Conservation (phyloP, 441 rosid species). For the Monsonia emarginata region DNA sequence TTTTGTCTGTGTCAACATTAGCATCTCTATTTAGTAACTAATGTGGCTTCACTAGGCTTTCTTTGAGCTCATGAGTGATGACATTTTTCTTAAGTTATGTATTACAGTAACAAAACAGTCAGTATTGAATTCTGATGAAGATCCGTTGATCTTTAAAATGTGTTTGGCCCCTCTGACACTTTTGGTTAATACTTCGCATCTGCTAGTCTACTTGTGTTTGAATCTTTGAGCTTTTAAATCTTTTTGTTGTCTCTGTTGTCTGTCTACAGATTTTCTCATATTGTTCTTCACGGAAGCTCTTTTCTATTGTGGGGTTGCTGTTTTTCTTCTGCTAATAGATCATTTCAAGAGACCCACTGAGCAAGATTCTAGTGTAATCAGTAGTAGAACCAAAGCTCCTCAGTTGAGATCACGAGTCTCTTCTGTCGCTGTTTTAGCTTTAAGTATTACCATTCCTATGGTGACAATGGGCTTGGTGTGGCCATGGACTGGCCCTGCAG, state of each 20-base stretch:
- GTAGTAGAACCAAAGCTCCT: constrained; percentile 22
- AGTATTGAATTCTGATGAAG: background rate
- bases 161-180: background rate
- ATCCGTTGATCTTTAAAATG: too few relatives aligned
- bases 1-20: background rate
- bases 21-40: background rate
- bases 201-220: background rate
- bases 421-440: constrained; percentile 69
- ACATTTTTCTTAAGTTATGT: too few relatives aligned
- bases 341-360: constrained; percentile 39
- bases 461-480: constrained; percentile 97
- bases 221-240: background rate
- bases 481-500: constrained; percentile 99
- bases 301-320: constrained; percentile 75
- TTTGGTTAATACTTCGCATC: background rate
- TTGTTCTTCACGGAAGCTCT: constrained; percentile 94
- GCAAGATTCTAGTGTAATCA: constrained; percentile 18
- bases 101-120: too few relatives aligned
- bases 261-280: constrained; percentile 81
- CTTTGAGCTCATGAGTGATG: background rate
- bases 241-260: constrained; percentile 10
- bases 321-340: constrained; percentile 63
- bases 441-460: constrained; percentile 84
- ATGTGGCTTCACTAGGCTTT: background rate
- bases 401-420: constrained; percentile 67